Evolutionary conservation across 2,329 filamentous ascomycete species (phyloP).

Genomic region (Cercospora citrullina): DNA sequence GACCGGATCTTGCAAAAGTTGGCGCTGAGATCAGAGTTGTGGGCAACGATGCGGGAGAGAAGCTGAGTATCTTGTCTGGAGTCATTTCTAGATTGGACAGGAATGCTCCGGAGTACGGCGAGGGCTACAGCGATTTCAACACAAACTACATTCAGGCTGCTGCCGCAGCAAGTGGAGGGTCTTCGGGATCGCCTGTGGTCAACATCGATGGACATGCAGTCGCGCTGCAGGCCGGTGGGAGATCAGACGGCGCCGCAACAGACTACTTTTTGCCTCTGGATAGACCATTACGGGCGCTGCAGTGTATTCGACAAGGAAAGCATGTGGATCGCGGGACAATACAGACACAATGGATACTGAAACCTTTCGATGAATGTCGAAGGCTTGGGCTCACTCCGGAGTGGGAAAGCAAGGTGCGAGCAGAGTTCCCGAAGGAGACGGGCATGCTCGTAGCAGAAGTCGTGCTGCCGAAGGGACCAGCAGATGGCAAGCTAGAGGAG

Average conservation of each 20-base stretch:
- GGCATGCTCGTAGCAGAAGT: slow-evolving; percentile 98
- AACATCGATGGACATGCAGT: slow-evolving; percentile 92
- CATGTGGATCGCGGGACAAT: slow-evolving; percentile 90
- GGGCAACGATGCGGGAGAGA: slow-evolving; percentile 97
- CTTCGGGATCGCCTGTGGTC: slow-evolving; percentile 96
- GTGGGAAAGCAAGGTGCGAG: slow-evolving; percentile 82
- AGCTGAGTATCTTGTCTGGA: slow-evolving; percentile 94
- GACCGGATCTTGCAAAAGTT: slow-evolving; percentile 82
- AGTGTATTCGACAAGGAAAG: slow-evolving; percentile 76
- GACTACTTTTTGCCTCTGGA: slow-evolving; percentile 97
- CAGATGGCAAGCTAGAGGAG: slow-evolving; percentile 82
- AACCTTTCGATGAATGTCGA: slow-evolving; percentile 95
- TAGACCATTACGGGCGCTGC: slow-evolving; percentile 79
- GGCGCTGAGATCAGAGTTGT: slow-evolving; percentile 95
- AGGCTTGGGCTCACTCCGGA: slow-evolving; percentile 79
- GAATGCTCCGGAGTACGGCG: slow-evolving; percentile 96
- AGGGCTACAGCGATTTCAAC: slow-evolving; percentile 97
- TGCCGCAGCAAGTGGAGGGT: slow-evolving; percentile 92
- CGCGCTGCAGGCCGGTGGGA: slow-evolving; percentile 88
- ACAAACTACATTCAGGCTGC: slow-evolving; percentile 97
- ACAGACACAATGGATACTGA: slow-evolving; percentile 94
- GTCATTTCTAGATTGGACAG: slow-evolving; percentile 94
- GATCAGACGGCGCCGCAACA: slow-evolving; percentile 91
- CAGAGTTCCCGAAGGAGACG: slow-evolving; percentile 85
- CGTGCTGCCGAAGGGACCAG: slow-evolving; percentile 85